These are phyloP conservation scores for Penicillium goetzii DNA, from an alignment of 495 filamentous ascomycete species.

Conservation along the genomic window DNA sequence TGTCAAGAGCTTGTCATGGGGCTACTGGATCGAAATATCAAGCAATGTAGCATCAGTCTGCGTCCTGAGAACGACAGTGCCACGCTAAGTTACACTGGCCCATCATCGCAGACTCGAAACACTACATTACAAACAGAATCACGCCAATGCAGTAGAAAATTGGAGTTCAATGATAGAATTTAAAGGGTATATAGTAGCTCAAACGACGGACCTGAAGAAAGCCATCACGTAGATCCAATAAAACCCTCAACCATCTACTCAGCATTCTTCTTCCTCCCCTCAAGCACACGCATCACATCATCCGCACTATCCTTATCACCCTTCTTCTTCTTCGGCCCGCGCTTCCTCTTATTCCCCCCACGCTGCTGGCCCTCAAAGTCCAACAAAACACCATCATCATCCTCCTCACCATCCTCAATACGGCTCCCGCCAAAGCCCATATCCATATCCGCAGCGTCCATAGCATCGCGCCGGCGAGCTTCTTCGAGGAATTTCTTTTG, in stretches of 20 bases:
- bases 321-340: constrained; percentile 83
- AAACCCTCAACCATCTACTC: constrained; percentile 1
- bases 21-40: neutral
- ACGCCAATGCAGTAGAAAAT: neutral
- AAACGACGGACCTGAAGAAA: neutral
- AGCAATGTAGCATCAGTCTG: neutral
- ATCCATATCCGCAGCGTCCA: constrained; percentile 92
- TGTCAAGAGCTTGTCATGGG: neutral
- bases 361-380: constrained; percentile 58
- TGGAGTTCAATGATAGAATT: neutral
- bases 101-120: neutral
- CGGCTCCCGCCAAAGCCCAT: constrained; percentile 89
- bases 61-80: neutral
- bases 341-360: constrained; percentile 69
- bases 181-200: constrained; percentile 8
- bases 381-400: constrained; percentile 71
- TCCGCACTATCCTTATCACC: constrained; percentile 78
- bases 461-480: constrained; percentile 56
- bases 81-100: neutral
- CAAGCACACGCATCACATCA: constrained; percentile 81
- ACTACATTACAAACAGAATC: neutral
- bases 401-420: constrained; percentile 81
- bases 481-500: constrained; percentile 75
- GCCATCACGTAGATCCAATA: neutral
- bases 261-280: constrained; percentile 60